Base-by-base conservation (phyloP, 768 basidiomycete species). In the Punctularia strigosozonata region DNA sequence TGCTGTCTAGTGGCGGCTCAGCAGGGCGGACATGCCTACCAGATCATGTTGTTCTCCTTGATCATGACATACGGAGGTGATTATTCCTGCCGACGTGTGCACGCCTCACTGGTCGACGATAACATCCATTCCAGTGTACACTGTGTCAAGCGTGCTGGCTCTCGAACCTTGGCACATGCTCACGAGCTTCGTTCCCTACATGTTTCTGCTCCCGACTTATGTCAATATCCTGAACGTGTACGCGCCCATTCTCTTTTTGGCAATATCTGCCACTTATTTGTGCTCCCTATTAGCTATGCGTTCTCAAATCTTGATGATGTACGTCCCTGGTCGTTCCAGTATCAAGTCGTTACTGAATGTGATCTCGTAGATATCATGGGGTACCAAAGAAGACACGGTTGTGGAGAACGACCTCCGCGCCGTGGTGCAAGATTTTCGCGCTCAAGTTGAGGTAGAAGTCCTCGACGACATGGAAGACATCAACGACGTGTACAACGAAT, bases 161-260 rank as follows among this genome's bases (percentile, higher is more conserved):
- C 73, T 92, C 41, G 95, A 99, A 58, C 92, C 95, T 4, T 92
- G 89, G 88, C 94, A 98, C 60, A 77, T 98, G 65, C 35, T 95
- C 46, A 97, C 92, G 6, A 90, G 86, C 50, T 90, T 91, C 52
- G 48, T 80, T 12, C 89, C 87, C 36, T 99, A 95, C 52, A 59
- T 97, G 52, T 63, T 97, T 15, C 71, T 95, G 39, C 85, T 80
- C 3, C 88, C 91, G 20, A 77, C 75, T 21, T 85, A 83, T 47
- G 71, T 86, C 53, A 83, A 81, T 52, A 66, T 85, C 43, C 58
- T 86, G 39, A 80, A 77, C 56, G 77, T 90, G 80, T 86, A 40
- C 51, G 81, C 42, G 2, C 5, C n/a, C n/a, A 19, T 36, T 18
- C 17, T 20, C 14, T 3, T 10, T 28, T 31, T 22, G 42, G 10